A percentile compares a stretch with the other conserved stretches of the same genome.
phyloP scores from a whole-genome alignment of 2,329 filamentous ascomycete species.

The Fusarium vanettenii region DNA sequence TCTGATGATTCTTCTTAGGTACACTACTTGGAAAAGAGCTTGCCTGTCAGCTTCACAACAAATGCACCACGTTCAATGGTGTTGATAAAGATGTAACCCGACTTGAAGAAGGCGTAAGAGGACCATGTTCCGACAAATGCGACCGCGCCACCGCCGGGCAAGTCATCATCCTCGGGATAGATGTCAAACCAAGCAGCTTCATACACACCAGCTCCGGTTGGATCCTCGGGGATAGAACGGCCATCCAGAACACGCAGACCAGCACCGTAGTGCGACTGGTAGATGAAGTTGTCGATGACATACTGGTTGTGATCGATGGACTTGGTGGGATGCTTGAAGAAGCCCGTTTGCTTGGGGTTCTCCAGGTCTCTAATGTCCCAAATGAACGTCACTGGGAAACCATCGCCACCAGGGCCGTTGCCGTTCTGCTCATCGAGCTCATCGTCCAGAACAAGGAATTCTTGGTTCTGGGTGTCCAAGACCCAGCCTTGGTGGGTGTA shows the following conservation, averaged over 20 bases:
- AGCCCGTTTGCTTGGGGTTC: constrained; percentile 56
- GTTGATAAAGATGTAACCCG: constrained; percentile 62
- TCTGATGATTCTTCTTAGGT: not conserved
- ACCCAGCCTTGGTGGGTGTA: constrained; percentile 71
- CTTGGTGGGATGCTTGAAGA: constrained; percentile 53
- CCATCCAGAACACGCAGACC: constrained; percentile 58
- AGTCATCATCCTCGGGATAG: constrained; percentile 61
- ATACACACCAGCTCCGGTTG: constrained; percentile 57
- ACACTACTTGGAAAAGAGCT: constrained; percentile 16
- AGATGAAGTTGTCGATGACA: constrained; percentile 55
- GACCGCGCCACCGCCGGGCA: constrained; percentile 51
- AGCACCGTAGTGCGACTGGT: constrained; percentile 63
- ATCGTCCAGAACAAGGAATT: constrained; percentile 63
- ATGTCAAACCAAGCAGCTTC: constrained; percentile 63
- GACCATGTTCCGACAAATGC: constrained; percentile 60
- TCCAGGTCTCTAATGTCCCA: constrained; percentile 60
- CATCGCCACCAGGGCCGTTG: constrained; percentile 54
- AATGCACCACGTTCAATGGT: constrained; percentile 64
- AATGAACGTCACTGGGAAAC: constrained; percentile 62
- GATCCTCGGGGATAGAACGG: constrained; percentile 52
- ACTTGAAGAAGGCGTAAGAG: constrained; percentile 61
- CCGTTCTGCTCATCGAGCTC: constrained; percentile 62
- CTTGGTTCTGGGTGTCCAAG: constrained; percentile 56
- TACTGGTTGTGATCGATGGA: constrained; percentile 64
- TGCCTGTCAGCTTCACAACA: constrained; percentile 53